Evolutionary conservation across 148 eudicot genomes (phyloP).

Genomic region (Polygonum aviculare): DNA sequence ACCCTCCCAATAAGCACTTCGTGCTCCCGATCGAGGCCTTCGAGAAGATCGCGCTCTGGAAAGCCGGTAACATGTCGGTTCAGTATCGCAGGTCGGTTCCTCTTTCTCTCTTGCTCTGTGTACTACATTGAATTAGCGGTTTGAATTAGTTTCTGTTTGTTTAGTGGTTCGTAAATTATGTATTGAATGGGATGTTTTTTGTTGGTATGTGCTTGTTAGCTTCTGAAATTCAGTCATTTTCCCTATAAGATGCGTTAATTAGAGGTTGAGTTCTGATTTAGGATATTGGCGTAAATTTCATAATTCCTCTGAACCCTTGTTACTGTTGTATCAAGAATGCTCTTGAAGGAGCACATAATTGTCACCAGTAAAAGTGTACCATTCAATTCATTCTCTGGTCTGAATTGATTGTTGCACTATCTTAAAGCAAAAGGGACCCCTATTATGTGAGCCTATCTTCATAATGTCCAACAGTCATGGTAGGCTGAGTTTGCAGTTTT

Average conservation of each 20-base stretch:
- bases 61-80: slow-evolving; percentile 81
- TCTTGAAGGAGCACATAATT: neutral
- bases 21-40: slow-evolving; percentile 86
- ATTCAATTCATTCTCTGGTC: neutral
- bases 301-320: neutral
- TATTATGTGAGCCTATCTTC: neutral
- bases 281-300: neutral
- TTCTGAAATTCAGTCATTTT: neutral
- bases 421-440: slow-evolving; percentile 3
- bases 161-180: neutral
- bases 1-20: slow-evolving; percentile 71
- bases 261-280: neutral
- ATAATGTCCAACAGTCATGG: neutral
- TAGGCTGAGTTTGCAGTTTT: neutral
- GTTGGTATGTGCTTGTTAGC: neutral
- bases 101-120: neutral
- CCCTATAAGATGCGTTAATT: neutral
- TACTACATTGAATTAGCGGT: neutral
- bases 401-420: slow-evolving; percentile 1
- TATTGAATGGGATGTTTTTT: neutral
- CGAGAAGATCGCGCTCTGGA: slow-evolving; percentile 97
- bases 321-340: neutral
- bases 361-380: neutral
- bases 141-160: neutral
- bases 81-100: slow-evolving; percentile 61